Percentiles rank a stretch among this genome's conserved stretches.
These are phyloP conservation scores for Hymenoscyphus salicellus DNA, from an alignment of 2,329 filamentous ascomycete genomes.

Conservation along the genomic window DNA sequence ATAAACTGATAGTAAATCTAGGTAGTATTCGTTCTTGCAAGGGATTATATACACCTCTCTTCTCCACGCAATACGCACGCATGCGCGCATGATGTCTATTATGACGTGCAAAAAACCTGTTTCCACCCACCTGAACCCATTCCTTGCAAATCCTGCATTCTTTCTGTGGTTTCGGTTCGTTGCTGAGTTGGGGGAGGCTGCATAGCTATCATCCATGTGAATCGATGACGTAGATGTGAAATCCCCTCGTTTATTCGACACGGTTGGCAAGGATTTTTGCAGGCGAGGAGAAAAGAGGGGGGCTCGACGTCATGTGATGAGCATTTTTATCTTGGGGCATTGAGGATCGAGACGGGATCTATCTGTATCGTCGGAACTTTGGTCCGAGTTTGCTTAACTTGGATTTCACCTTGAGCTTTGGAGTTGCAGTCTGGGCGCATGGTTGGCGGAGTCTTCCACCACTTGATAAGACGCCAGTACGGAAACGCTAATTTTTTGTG, in stretches of 20 bases:
- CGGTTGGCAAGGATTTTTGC: not conserved
- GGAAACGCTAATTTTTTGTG: not conserved
- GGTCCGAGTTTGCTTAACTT: not conserved
- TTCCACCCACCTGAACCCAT: not conserved
- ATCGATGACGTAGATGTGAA: not conserved
- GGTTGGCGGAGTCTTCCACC: too few species aligned
- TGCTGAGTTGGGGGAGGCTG: not conserved
- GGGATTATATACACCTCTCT: conserved; percentile 4
- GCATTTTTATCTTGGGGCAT: not conserved
- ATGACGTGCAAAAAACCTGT: not conserved
- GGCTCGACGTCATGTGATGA: not conserved
- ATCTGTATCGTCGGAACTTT: not conserved
- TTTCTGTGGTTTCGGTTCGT: not conserved
- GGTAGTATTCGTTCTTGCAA: not conserved
- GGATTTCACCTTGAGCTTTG: not conserved
- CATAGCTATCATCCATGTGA: conserved; percentile 1
- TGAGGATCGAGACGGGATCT: not conserved
- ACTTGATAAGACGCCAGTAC: not conserved
- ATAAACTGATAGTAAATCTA: not conserved
- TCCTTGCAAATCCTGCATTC: not conserved
- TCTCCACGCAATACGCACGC: not conserved
- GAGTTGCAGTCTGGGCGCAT: too few species aligned
- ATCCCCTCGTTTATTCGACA: not conserved
- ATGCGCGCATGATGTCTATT: not conserved
- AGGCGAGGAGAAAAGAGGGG: not conserved